Evolutionary conservation across 495 filamentous ascomycete species (phyloP), one percentile per base, ranked within the genome.

Genomic region (Aspergillus taichungensis): DNA sequence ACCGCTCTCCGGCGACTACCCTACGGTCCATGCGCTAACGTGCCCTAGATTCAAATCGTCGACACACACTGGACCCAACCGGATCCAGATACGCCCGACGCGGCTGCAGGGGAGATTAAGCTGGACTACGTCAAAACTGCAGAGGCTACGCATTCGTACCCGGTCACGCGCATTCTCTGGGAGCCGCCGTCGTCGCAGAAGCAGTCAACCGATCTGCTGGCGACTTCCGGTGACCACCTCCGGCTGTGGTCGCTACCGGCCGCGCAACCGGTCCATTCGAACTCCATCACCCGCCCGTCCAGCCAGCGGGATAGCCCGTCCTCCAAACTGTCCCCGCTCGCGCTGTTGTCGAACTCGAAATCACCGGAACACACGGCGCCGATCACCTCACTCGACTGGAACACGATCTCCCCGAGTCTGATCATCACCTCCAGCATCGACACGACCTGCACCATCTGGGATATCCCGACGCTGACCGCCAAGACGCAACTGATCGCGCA

Each of bases 401-500:
- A 99, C 50, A 92, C 85, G 5, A 81, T 97, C 35, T 92, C 87
- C 5, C 92, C 92, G 4, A 95, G 89, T 59, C 68, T 97, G 33
- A 99, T 99, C 55, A 99, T 99, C 49, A 99, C 92, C 0, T 94
- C 87, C 3, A 96, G 91, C 61, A 99, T 99, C 50, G 92, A 99
- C 60, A 99, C 92, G 0, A 99, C 92, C 1, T 99, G 92, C 67
- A 99, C 92, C n/a, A 97, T 99, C 45, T 99, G 92, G 92, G 92
- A 99, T 56, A 99, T 99, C 28, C 92, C 92, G 3, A 95, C 92
- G 3, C 68, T 99, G 49, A 99, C 92, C 1, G 92, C 92, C 10
- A 99, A 99, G 65, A 99, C 92, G 2, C 92, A 99, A 63, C 68
- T 99, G 10, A 99, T 99, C 63, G 92, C 92, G 18, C 92, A 99